Evolutionary conservation across 2,329 filamentous ascomycete species (phyloP), one percentile per base, ranked within the genome.

Genomic region (Metarhizium robertsii): DNA sequence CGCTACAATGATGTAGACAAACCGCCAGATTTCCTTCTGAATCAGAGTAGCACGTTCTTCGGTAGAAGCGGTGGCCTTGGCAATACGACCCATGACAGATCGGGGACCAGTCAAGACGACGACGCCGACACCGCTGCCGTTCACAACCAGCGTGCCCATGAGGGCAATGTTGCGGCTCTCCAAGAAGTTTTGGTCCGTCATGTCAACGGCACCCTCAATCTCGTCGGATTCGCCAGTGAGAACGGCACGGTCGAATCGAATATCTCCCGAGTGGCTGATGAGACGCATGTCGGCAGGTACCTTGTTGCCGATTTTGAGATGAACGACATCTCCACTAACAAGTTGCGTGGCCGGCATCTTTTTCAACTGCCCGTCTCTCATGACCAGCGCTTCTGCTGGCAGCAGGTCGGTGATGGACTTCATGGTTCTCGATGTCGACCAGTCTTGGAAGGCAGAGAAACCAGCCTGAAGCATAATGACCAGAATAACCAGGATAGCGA

Each of bases 251-350:
- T 75, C 73, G 54, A 75, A 75, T 1, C 71, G 70, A 45, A 74
- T 66, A 30, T 75, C 73, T 0, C 71, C 72, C 7, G 73, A 75
- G 55, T 71, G 69, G 6, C 61, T 65, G 2, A 75, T 56, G 36
- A 75, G 65, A n/a, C 75, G 71, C 32, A 78, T 57, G 59, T 79
- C 76, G 5, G 75, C 76, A 0, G 76, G 75, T 4, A 79, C 73
- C 7, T 75, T 77, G 62, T 77, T 73, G 4, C 75, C 76, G 2
- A 75, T 73, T 53, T 70, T 68, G 11, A 79, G 63, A 10, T 75
- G 69, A 6, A 78, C 69, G 25, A 79, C 63, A 55, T 79, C 76
- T 8, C 76, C 76, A 20, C 69, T 70, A 5, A 77, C 76, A 2
- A 78, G 70, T 30, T 76, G 71, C 1, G 67, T 61, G 0, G 75